These are phyloP conservation scores for Byssothecium circinans DNA, from an alignment of 2,329 filamentous ascomycete species.

Conservation along the genomic window DNA sequence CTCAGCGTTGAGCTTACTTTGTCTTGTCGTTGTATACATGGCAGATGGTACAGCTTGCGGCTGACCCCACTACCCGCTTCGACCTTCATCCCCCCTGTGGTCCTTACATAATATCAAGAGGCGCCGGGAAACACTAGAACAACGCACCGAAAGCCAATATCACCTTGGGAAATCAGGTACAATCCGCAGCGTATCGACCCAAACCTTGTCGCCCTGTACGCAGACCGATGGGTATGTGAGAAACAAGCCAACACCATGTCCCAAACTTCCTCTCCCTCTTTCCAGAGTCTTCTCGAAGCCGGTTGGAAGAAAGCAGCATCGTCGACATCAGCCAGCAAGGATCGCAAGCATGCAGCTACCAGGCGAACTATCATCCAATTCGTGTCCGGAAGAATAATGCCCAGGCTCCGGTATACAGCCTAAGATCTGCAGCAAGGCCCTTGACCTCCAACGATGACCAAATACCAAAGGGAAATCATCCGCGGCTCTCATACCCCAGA, in stretches of 20 bases:
- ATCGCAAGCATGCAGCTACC: background rate
- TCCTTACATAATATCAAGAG: conserved; percentile 24
- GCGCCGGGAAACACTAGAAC: conserved; percentile 12
- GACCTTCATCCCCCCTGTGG: conserved; percentile 9
- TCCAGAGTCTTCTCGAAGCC: conserved; percentile 34
- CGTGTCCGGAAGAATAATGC: conserved; percentile 17
- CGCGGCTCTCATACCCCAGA: conserved; percentile 16
- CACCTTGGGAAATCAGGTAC: conserved; percentile 14
- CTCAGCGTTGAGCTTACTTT: conserved; percentile 10
- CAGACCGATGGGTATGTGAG: conserved; percentile 1
- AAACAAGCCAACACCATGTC: conserved; percentile 13
- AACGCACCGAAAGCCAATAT: conserved; percentile 16
- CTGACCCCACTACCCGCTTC: conserved; percentile 9
- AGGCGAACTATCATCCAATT: conserved; percentile 28
- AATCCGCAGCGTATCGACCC: conserved; percentile 18
- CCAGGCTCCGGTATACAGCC: conserved; percentile 33
- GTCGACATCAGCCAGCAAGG: conserved; percentile 2
- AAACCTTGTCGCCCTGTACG: conserved; percentile 15
- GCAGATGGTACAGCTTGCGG: background rate
- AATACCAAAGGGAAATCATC: conserved; percentile 12
- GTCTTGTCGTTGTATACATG: background rate
- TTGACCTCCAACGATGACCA: background rate
- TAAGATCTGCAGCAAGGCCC: conserved; percentile 33
- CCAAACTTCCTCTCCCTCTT: conserved; percentile 3
- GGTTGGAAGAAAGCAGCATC: conserved; percentile 22